These are phyloP conservation scores for Rutidosis leptorrhynchoides DNA, from an alignment of 129 eudicot genomes.

Conservation along the genomic window DNA sequence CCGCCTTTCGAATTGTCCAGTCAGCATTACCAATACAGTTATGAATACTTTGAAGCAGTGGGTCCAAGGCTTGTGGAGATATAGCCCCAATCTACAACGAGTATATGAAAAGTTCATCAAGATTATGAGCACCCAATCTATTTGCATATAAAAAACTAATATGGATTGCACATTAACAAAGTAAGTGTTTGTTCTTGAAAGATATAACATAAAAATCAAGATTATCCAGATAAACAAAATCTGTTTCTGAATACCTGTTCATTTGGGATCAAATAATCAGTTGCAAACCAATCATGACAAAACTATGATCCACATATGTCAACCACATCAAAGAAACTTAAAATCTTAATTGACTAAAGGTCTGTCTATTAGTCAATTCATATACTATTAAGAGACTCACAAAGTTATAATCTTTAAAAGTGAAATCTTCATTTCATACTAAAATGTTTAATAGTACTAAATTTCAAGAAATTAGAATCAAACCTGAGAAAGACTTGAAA, in stretches of 20 bases:
- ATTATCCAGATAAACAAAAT: neutral
- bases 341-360: neutral
- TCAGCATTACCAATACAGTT: constrained; percentile 75
- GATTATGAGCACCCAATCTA: neutral
- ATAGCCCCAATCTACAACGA: constrained; percentile 81
- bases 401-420: neutral
- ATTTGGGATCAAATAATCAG: neutral
- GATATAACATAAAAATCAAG: neutral
- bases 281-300: neutral
- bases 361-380: neutral
- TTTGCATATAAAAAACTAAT: neutral
- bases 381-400: neutral
- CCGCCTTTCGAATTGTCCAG: constrained; percentile 98
- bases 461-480: neutral
- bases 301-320: neutral
- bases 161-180: neutral
- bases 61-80: constrained; percentile 66
- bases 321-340: too few relatives aligned
- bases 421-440: neutral
- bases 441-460: neutral
- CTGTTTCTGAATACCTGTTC: neutral
- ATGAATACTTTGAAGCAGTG: constrained; percentile 74
- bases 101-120: neutral
- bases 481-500: constrained; percentile 83
- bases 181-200: neutral